Percentiles rank a stretch among this genome's conserved stretches.
Evolutionary conservation across 2,329 filamentous ascomycete genomes (phyloP).

Genomic region (Harringtonia aguacate): DNA sequence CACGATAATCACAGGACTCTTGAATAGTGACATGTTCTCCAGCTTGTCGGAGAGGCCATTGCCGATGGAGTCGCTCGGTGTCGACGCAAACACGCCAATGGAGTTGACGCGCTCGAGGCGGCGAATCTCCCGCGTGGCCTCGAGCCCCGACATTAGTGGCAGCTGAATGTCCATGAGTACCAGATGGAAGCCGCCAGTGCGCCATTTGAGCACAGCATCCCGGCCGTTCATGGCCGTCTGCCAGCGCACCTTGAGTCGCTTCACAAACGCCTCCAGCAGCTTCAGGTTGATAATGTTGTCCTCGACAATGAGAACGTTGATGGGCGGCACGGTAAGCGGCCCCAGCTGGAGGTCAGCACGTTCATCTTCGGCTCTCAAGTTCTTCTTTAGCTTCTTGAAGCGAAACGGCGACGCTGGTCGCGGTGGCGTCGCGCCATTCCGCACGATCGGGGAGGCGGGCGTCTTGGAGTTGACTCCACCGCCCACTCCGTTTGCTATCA

Average conservation of each 20-base stretch:
- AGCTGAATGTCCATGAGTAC: constrained; percentile 98
- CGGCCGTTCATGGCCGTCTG: constrained; percentile 93
- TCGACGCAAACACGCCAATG: constrained; percentile 81
- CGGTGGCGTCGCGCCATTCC: constrained; percentile 36
- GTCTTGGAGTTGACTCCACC: neutral
- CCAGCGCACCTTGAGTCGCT: constrained; percentile 90
- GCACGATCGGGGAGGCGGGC: neutral
- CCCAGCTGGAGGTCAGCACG: constrained; percentile 43
- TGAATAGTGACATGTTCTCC: constrained; percentile 63
- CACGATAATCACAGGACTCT: constrained; percentile 95
- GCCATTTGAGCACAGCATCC: constrained; percentile 91
- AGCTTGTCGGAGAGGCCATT: constrained; percentile 54
- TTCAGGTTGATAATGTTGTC: constrained; percentile 97
- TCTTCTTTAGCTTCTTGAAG: constrained; percentile 43
- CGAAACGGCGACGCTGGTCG: constrained; percentile 28
- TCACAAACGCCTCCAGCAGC: constrained; percentile 90
- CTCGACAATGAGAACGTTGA: constrained; percentile 95
- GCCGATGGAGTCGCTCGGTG: constrained; percentile 37
- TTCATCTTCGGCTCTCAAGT: constrained; percentile 13
- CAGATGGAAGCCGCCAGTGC: constrained; percentile 82
- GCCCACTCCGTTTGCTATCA: neutral
- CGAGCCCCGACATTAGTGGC: constrained; percentile 89
- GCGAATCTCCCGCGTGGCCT: constrained; percentile 90
- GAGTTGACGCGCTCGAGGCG: constrained; percentile 81
- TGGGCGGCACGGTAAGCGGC: constrained; percentile 80